phyloP scores from a whole-genome alignment of 2,329 filamentous ascomycete species.

The Hirsutella minnesotensis region DNA sequence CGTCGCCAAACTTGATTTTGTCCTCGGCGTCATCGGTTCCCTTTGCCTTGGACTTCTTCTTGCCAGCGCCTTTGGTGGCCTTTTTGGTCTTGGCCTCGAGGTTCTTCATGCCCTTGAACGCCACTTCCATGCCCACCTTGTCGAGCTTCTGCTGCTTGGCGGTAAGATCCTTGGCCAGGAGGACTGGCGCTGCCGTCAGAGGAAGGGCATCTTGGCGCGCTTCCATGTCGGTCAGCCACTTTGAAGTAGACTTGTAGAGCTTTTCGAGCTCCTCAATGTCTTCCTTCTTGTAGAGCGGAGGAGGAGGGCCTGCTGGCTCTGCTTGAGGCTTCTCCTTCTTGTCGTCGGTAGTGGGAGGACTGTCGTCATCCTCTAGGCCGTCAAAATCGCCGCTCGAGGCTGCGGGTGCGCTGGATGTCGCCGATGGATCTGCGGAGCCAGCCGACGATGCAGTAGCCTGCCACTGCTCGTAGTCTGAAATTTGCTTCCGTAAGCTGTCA shows the following conservation, averaged over 20 bases:
- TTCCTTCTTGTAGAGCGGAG: conserved; percentile 58
- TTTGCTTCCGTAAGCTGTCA: conserved; percentile 55
- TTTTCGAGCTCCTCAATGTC: conserved; percentile 58
- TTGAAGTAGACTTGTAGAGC: conserved; percentile 47
- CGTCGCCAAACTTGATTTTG: conserved; percentile 28
- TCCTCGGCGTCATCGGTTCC: conserved; percentile 21
- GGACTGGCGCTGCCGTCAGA: conserved; percentile 59
- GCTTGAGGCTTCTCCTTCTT: conserved; percentile 30
- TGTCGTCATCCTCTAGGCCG: conserved; percentile 64
- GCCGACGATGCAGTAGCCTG: conserved; percentile 34
- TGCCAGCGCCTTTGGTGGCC: conserved; percentile 18
- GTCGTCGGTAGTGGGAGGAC: conserved; percentile 24
- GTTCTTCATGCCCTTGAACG: conserved; percentile 53
- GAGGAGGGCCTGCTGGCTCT: conserved; percentile 36
- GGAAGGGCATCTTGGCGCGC: conserved; percentile 59
- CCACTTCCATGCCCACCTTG: conserved; percentile 56
- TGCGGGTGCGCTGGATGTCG: conserved; percentile 29
- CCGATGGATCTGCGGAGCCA: background rate
- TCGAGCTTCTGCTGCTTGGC: conserved; percentile 59
- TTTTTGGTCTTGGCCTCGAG: conserved; percentile 28
- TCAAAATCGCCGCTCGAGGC: conserved; percentile 48
- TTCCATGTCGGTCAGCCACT: conserved; percentile 67
- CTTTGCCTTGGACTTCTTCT: conserved; percentile 24
- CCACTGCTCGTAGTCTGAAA: conserved; percentile 54
- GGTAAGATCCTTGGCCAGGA: conserved; percentile 61